phyloP scores from a whole-genome alignment of 306 rosid genomes.

The Alnus rubra region DNA sequence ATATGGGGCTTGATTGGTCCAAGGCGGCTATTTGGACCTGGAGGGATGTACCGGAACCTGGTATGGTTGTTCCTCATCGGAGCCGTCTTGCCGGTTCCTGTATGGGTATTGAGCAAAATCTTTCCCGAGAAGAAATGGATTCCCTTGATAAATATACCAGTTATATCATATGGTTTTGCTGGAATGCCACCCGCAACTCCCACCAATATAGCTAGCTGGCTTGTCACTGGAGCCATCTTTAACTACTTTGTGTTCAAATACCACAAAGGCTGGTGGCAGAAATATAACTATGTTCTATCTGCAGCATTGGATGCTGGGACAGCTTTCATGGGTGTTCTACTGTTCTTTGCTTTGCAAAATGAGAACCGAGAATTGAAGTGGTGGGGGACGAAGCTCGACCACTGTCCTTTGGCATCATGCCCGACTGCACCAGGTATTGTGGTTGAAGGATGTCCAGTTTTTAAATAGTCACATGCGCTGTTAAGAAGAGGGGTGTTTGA shows the following conservation, averaged over 20 bases:
- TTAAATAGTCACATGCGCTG: constrained; percentile 24
- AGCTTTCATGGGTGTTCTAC: constrained; percentile 89
- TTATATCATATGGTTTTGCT: constrained; percentile 85
- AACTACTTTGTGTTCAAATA: constrained; percentile 82
- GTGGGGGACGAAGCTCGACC: constrained; percentile 89
- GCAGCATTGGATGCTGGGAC: constrained; percentile 98
- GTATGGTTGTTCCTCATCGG: constrained; percentile 90
- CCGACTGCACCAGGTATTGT: constrained; percentile 85
- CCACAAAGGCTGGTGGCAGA: constrained; percentile 97
- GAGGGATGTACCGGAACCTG: constrained; percentile 81
- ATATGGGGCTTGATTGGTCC: constrained; percentile 99
- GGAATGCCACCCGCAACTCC: constrained; percentile 99
- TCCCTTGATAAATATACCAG: constrained; percentile 85
- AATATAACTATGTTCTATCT: constrained; percentile 83
- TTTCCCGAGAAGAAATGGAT: constrained; percentile 93
- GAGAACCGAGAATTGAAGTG: constrained; percentile 58
- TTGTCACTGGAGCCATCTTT: constrained; percentile 81
- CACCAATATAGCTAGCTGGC: constrained; percentile 96
- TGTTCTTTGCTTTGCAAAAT: constrained; percentile 83
- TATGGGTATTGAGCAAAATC: constrained; percentile 77
- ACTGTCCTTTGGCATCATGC: constrained; percentile 87
- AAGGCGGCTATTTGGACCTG: constrained; percentile 74
- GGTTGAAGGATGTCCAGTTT: constrained; percentile 81
- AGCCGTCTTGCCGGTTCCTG: constrained; percentile 83
- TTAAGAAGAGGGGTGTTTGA: background rate